Evolutionary conservation across 2,329 filamentous ascomycete species (phyloP).

Genomic region (Diaporthe batatas): DNA sequence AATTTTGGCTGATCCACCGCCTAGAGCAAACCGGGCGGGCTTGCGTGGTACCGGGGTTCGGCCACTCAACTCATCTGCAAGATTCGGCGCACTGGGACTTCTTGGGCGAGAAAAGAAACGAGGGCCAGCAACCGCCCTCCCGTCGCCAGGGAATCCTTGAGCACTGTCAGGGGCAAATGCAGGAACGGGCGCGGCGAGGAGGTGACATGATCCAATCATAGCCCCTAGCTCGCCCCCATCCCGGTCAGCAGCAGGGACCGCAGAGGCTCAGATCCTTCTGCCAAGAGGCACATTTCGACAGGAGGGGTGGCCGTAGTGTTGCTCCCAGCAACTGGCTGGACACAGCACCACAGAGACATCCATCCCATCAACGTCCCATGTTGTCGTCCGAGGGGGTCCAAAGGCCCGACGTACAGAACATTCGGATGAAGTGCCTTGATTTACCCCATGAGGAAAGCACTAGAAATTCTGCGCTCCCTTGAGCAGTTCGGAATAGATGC

Average conservation of each 20-base stretch:
- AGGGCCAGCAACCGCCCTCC: constrained; percentile 28
- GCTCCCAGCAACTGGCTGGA: not conserved
- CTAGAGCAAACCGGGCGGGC: constrained; percentile 31
- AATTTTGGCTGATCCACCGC: constrained; percentile 34
- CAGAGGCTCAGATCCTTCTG: constrained; percentile 29
- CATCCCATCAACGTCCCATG: constrained; percentile 31
- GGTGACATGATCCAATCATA: constrained; percentile 39
- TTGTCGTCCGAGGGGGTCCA: constrained; percentile 26
- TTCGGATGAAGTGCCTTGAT: constrained; percentile 24
- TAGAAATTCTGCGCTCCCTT: constrained; percentile 10
- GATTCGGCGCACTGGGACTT: constrained; percentile 31
- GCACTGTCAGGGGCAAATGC: constrained; percentile 41
- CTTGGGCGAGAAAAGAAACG: constrained; percentile 34
- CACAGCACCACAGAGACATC: constrained; percentile 3
- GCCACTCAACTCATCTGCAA: constrained; percentile 35
- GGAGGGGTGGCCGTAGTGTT: constrained; percentile 37
- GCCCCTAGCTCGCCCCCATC: constrained; percentile 7
- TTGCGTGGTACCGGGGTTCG: constrained; percentile 26
- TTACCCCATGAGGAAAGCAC: not conserved
- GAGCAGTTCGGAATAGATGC: not conserved
- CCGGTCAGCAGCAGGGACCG: constrained; percentile 22
- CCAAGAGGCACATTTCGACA: constrained; percentile 25
- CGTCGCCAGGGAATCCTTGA: constrained; percentile 34
- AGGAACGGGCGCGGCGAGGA: constrained; percentile 39
- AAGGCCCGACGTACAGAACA: not conserved